Evolutionary conservation across 1,139 yeast species (phyloP), one percentile per base, ranked within the genome.

Genomic region (Geotrichum reessii): DNA sequence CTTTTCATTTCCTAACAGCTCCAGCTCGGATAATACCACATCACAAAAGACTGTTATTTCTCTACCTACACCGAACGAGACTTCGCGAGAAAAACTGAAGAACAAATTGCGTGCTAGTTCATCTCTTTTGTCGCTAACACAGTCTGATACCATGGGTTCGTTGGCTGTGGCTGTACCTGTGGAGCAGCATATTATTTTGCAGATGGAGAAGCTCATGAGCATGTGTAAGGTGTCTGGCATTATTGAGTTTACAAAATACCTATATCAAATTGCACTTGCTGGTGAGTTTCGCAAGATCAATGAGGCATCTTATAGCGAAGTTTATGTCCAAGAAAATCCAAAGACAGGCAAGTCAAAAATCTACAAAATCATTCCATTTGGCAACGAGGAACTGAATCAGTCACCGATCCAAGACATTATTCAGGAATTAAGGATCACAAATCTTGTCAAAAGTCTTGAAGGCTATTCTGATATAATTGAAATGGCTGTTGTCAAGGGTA

Each of bases 21-120:
- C 44, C 27, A 44, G 47, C 22, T 42, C 37, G 11, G 53, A 44
- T 4, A 19, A 17, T 14, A 12, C n/a, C 1, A 40, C 12, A 8
- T 37, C 27, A 21, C 51, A 19, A 24, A 73, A 71, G 57, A 63
- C 75, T 3, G 74, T 75, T 69, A 83, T 83, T n/a, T 82, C 87
- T 2, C 69, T 81, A 59, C 87, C 87, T 0, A 76, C 79, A 1
- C 84, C 85, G 7, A 81, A 79, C 58, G 80, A 78, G 44, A 77
- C 77, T 14, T 80, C 86, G 12, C 74, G 83, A 52, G 83, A 79
- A 63, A 82, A 81, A 63, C 73, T 83, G 54, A 76, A 78, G 63
- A 76, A 76, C 61, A 83, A 81, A 64, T 71, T 83, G 54, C 76
- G 77, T 61, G 81, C 80, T 58, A 81, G 84, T 25, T 74, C 81